Conservation (phyloP, 2,329 filamentous ascomycete genomes). For the Talaromyces sp. region DNA sequence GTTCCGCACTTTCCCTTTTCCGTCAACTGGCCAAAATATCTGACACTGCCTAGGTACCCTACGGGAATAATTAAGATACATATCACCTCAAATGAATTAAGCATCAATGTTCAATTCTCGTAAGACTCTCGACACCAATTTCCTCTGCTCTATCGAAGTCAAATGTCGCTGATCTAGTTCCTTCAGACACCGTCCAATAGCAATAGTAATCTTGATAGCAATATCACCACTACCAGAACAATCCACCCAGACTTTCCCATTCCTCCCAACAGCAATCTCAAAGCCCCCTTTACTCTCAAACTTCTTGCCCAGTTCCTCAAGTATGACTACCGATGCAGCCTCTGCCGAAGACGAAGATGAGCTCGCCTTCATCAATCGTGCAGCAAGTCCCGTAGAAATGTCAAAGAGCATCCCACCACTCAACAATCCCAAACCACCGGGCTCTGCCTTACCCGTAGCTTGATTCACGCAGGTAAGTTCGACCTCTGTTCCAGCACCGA, state of each 20-base stretch:
- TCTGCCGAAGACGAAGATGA: constrained; percentile 38
- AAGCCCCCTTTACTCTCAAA: constrained; percentile 64
- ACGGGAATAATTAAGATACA: not conserved
- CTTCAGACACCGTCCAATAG: constrained; percentile 74
- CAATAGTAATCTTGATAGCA: constrained; percentile 65
- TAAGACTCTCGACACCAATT: constrained; percentile 45
- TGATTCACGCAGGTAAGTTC: constrained; percentile 89
- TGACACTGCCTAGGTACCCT: not conserved
- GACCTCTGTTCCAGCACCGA: constrained; percentile 79
- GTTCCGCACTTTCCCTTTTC: constrained; percentile 10
- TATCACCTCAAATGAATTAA: constrained; percentile 21
- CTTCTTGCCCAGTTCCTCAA: constrained; percentile 79
- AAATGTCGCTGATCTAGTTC: constrained; percentile 67
- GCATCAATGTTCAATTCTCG: constrained; percentile 41
- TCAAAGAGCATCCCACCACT: constrained; percentile 82
- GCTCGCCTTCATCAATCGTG: constrained; percentile 61
- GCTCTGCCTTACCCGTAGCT: constrained; percentile 80
- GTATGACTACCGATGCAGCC: constrained; percentile 66
- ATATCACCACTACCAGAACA: constrained; percentile 59
- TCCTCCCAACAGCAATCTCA: constrained; percentile 89
- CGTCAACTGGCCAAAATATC: not conserved
- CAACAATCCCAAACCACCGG: constrained; percentile 81
- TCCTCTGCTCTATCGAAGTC: constrained; percentile 46
- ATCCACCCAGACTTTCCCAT: constrained; percentile 89
- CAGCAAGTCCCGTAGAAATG: constrained; percentile 77